phyloP scores from a whole-genome alignment of 2,329 filamentous ascomycete species.

The Colletotrichum coccodes region DNA sequence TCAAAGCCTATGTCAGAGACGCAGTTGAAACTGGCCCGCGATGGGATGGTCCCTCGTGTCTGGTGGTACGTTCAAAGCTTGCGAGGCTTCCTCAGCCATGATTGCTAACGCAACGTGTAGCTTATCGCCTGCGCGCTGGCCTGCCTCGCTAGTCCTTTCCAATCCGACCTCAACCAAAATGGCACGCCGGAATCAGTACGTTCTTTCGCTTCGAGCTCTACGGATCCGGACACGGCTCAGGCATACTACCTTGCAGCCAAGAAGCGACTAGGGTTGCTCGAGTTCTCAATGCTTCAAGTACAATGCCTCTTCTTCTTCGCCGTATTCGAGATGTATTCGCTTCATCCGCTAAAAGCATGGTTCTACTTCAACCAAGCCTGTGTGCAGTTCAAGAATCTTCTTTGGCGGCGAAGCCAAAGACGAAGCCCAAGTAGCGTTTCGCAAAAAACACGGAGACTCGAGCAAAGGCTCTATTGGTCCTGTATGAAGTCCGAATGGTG shows the following conservation, averaged over 20 bases:
- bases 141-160: slow-evolving; percentile 38
- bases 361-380: slow-evolving; percentile 43
- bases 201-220: neutral
- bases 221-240: slow-evolving; percentile 19
- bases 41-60: slow-evolving; percentile 42
- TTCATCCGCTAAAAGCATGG: slow-evolving; percentile 43
- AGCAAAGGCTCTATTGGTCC: slow-evolving; percentile 45
- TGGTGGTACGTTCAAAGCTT: slow-evolving; percentile 39
- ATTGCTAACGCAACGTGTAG: slow-evolving; percentile 23
- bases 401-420: slow-evolving; percentile 19
- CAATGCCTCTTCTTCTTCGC: slow-evolving; percentile 45
- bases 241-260: slow-evolving; percentile 43
- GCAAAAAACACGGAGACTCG: slow-evolving; percentile 32
- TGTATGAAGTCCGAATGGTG: slow-evolving; percentile 46
- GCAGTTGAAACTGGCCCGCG: slow-evolving; percentile 39
- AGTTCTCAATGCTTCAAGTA: slow-evolving; percentile 39
- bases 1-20: slow-evolving; percentile 34
- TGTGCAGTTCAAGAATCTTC: slow-evolving; percentile 37
- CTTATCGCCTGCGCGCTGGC: slow-evolving; percentile 44
- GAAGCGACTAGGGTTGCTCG: slow-evolving; percentile 42
- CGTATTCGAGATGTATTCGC: slow-evolving; percentile 46
- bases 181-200: slow-evolving; percentile 14
- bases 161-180: slow-evolving; percentile 12
- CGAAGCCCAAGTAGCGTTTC: neutral
- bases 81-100: no score